These are phyloP conservation scores for Trichoderma erinaceum DNA, from an alignment of 495 filamentous ascomycete genomes.

Conservation along the genomic window DNA sequence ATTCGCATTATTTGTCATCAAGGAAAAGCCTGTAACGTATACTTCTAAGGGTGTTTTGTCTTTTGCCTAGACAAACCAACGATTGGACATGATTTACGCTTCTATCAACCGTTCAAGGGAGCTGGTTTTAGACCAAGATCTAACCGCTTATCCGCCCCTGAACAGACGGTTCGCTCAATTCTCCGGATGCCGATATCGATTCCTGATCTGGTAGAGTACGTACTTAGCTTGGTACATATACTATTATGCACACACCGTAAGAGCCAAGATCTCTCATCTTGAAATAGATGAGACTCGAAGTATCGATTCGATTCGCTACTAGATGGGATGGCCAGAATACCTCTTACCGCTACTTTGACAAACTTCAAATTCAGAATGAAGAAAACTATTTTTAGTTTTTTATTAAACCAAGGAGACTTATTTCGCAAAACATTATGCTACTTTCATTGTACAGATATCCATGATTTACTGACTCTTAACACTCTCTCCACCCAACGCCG, in stretches of 20 bases:
- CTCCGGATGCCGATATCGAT: neutral
- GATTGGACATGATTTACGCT: neutral
- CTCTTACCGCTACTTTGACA: neutral
- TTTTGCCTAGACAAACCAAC: neutral
- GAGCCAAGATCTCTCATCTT: too few species aligned
- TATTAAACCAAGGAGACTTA: too few species aligned
- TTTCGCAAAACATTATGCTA: too few species aligned
- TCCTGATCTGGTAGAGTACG: neutral
- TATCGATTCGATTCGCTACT: neutral
- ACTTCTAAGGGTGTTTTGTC: too few species aligned
- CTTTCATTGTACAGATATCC: neutral
- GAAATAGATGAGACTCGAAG: neutral
- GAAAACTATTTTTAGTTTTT: neutral
- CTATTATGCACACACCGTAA: neutral
- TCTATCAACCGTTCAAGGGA: neutral
- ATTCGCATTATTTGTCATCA: too few species aligned
- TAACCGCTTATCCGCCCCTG: neutral
- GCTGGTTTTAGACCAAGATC: neutral
- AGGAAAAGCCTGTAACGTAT: too few species aligned
- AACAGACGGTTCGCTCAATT: neutral
- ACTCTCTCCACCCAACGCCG: neutral
- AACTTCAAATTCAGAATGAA: neutral
- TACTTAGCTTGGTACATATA: neutral
- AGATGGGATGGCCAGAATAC: neutral
- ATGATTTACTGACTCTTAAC: neutral